A percentile compares a stretch with the other conserved stretches of the same genome.
Conservation (phyloP, 139 green algal genomes). For the Astrephomene gubernaculifera region DNA sequence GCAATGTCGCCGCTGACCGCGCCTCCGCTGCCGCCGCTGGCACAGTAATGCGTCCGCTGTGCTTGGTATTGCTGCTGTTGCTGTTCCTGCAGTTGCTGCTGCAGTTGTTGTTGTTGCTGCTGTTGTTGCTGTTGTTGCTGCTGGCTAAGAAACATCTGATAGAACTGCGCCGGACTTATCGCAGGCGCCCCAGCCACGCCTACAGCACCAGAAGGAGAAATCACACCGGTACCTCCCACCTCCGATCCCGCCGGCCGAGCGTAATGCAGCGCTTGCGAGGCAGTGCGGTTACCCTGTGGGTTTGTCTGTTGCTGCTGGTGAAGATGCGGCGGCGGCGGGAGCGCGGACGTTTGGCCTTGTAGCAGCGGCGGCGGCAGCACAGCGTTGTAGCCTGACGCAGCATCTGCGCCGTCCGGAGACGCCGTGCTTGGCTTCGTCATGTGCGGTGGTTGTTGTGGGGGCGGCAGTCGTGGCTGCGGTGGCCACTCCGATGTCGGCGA, state of each 20-base stretch:
- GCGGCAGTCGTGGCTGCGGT: no score
- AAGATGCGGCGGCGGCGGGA: no score
- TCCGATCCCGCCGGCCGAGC: neutral
- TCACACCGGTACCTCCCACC: no score
- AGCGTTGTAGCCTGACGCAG: no score
- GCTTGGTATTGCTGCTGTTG: neutral
- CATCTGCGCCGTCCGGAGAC: no score
- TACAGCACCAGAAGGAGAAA: neutral
- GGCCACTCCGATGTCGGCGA: no score
- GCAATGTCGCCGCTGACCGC: neutral
- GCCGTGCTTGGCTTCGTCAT: no score
- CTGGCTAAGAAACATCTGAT: slow-evolving; percentile 4
- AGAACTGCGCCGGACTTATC: neutral
- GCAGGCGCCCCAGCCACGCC: neutral
- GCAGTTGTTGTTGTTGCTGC: neutral
- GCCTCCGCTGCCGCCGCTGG: neutral
- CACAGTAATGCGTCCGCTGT: neutral
- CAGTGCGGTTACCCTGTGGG: neutral
- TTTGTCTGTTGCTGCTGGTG: neutral
- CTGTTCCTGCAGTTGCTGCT: neutral
- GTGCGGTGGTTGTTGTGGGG: no score
- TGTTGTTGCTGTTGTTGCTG: neutral
- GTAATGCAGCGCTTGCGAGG: neutral
- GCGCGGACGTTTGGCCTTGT: neutral
- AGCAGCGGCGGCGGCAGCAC: neutral